These are phyloP conservation scores for Wickerhamomyces chaumierensis DNA, from an alignment of 805 yeast species.

Conservation along the genomic window DNA sequence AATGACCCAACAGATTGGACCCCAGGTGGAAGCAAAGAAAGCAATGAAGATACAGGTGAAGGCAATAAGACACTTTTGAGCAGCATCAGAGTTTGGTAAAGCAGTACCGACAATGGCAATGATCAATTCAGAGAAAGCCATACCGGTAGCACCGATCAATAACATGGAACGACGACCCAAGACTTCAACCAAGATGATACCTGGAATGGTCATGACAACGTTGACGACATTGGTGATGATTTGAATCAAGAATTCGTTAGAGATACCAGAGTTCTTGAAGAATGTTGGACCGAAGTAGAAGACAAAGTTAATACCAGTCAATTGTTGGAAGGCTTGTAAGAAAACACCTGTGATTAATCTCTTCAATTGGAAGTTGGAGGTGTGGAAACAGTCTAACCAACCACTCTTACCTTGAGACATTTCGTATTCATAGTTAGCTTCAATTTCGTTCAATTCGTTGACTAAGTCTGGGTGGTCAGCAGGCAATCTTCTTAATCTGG, in stretches of 20 bases:
- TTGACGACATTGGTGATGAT: slow-evolving; percentile 35
- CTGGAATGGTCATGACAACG: slow-evolving; percentile 40
- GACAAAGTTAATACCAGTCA: slow-evolving; percentile 63
- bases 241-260: slow-evolving; percentile 34
- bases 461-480: slow-evolving; percentile 30
- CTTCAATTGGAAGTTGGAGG: slow-evolving; percentile 28
- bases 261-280: slow-evolving; percentile 39
- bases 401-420: slow-evolving; percentile 18
- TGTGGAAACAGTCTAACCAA: slow-evolving; percentile 25
- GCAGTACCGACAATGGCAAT: slow-evolving; percentile 37
- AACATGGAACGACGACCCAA: slow-evolving; percentile 58
- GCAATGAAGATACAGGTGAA: slow-evolving; percentile 52
- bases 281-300: slow-evolving; percentile 61
- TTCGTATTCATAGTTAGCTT: slow-evolving; percentile 37
- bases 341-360: slow-evolving; percentile 33
- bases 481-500: slow-evolving; percentile 42
- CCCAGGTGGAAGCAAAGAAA: slow-evolving; percentile 78
- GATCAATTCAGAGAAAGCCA: slow-evolving; percentile 51
- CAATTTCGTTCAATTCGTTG: slow-evolving; percentile 36
- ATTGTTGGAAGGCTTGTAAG: slow-evolving; percentile 45
- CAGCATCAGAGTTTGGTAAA: slow-evolving; percentile 19
- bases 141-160: slow-evolving; percentile 50
- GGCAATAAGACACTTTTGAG: slow-evolving; percentile 39
- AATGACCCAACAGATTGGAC: slow-evolving; percentile 68
- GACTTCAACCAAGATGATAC: slow-evolving; percentile 41